These are phyloP conservation scores for Teratosphaeria pseudoeucalypti DNA, from an alignment of 2,329 filamentous ascomycete species.

Conservation along the genomic window DNA sequence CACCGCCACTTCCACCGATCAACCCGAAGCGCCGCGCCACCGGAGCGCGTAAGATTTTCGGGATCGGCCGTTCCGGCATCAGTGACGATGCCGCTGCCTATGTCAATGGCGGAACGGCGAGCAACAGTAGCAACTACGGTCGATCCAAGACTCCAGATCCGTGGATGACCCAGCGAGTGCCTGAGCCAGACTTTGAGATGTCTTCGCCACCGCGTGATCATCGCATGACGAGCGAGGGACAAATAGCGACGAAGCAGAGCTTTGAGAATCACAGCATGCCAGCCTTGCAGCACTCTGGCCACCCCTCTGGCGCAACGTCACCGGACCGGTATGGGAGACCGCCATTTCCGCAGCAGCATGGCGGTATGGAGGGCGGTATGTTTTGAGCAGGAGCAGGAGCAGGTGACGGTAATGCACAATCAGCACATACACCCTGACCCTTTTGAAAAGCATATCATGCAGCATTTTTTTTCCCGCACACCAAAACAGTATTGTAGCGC, in stretches of 20 bases:
- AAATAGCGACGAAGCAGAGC: neutral
- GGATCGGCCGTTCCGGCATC: conserved; percentile 8
- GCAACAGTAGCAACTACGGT: conserved; percentile 3
- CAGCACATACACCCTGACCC: neutral
- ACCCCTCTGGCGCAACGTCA: neutral
- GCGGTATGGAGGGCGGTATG: conserved; percentile 7
- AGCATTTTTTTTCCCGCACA: neutral
- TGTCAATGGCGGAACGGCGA: neutral
- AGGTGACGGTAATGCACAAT: neutral
- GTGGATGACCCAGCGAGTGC: conserved; percentile 5
- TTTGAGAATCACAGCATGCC: conserved; percentile 10
- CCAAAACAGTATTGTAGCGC: neutral
- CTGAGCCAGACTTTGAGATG: conserved; percentile 6
- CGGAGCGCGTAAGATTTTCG: conserved; percentile 20
- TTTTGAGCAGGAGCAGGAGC: conserved; percentile 1
- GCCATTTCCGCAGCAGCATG: conserved; percentile 3
- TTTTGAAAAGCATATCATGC: neutral
- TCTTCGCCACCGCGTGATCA: neutral
- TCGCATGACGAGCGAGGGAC: neutral
- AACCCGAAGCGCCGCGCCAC: conserved; percentile 47
- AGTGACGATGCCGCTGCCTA: conserved; percentile 1
- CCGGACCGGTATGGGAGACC: conserved; percentile 5
- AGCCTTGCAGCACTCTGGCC: conserved; percentile 9
- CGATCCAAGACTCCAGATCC: conserved; percentile 14
- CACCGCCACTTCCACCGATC: conserved; percentile 47